Evolutionary conservation across 2,329 filamentous ascomycete species (phyloP), one percentile per base, ranked within the genome.

Genomic region (Sporothrix brasiliensis): DNA sequence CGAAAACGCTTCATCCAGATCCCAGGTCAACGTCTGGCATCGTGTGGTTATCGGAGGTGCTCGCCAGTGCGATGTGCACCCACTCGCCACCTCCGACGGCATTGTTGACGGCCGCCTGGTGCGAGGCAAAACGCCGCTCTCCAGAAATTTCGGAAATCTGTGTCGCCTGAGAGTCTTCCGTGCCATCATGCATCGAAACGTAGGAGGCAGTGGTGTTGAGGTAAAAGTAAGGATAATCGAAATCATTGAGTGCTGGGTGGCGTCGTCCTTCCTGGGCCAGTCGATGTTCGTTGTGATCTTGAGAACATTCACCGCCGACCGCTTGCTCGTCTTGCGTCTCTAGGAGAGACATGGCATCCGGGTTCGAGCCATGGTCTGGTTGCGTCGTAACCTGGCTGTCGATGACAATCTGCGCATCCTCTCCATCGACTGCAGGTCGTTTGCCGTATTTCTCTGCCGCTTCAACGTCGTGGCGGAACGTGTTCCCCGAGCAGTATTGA

Each of bases 401-500:
- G 2, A 52, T 19, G 2, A 69, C 41, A 30, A 30, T 30, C 19
- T 63, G 65, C 7, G n/a, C 53, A 19, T 69, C 50, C 3, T 65
- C 49, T 6, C 30, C 47, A 0, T 30, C 69, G 9, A 16, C 0
- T 27, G 4, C 41, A 14, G 19, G 21, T 34, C 39, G 34, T 6
- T 4, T 56, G 50, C 34, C 41, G 11, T 60, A 67, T 27, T 44
- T 63, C n/a, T 61, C 16, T 30, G 68, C 70, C 10, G 68, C 68
- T 21, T 72, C 71, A 0, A 47, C 16, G 16, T 97, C 92, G 75
- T 94, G 89, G 0, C 81, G 79, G 76, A 94, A 96, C 0, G 73
- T 73, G 0, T 81, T 77, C 0, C 81, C 84, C 0, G 86, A 87
- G 77, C 93, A 97, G 39, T 88, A 80, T 27, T 87, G 78, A 0